Base-by-base conservation (phyloP, 331 rosid species). In the Quercus phellos region DNA sequence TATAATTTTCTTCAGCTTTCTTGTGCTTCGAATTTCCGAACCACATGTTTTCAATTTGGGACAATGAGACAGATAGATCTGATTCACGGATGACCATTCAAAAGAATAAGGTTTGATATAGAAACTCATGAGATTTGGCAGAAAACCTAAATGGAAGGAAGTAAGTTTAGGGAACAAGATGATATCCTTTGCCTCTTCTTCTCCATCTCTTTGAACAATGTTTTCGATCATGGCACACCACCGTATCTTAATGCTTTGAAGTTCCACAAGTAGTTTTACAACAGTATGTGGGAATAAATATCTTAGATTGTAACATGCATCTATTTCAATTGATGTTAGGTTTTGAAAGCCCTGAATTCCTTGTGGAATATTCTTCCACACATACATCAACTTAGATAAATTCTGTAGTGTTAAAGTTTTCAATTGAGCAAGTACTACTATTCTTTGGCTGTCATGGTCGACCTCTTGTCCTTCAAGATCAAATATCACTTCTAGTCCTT, bases 41-140 rank as follows among this genome's bases (percentile, higher is more conserved):
- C 58, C 22, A 26, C 14, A 2, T 43, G 11, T 4, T 46, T 46
- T 46, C 16, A 46, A 46, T 46, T 46, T 46, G 4, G 13, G 12
- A 38, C 87, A 84, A 10, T 4, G 1, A 0, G 0, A 1, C 4
- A 73, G 18, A 1, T 1, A 0, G 10, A 77, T 43, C 2, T 29
- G 0, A 4, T 3, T 24, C 11, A 84, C 4, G 9, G 56, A 69
- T 29, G 85, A 60, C 51, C 67, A 80, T 42, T 77, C 43, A 6
- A 68, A 24, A 26, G 8, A 46, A 72, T 19, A n/a, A 5, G 8
- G 54, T 2, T 63, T 43, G 3, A 43, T 42, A 30, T 22, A 43
- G 8, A 73, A 35, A 9, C 51, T 74, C 27, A 9, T 24, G 27
- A 84, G 80, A n/a, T 30, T 30, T 43, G 82, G 78, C 12, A 84